Percentiles rank a stretch among this genome's conserved stretches.
These are phyloP conservation scores for Solanum hybrid DNA, from an alignment of 305 asterid species.

Conservation along the genomic window DNA sequence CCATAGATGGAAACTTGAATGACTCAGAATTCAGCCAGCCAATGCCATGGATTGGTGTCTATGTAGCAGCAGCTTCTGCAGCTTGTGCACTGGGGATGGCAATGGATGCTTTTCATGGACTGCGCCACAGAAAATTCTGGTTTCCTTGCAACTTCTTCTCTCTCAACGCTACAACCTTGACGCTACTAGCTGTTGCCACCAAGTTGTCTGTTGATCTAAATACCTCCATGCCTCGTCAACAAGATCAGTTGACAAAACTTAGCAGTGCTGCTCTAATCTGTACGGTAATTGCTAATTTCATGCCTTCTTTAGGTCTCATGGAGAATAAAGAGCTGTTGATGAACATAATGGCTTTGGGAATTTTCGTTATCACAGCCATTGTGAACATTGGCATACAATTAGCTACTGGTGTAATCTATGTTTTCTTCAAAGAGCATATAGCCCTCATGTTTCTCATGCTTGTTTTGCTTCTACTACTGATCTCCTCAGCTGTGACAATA, in stretches of 20 bases:
- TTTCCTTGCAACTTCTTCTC: slow-evolving; percentile 59
- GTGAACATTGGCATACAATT: slow-evolving; percentile 62
- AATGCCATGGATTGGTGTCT: slow-evolving; percentile 69
- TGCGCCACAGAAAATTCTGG: slow-evolving; percentile 39
- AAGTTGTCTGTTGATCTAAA: slow-evolving; percentile 59
- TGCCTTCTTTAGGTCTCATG: slow-evolving; percentile 73
- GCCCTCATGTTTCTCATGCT: slow-evolving; percentile 41
- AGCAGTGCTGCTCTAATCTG: slow-evolving; percentile 62
- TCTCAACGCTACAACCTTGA: slow-evolving; percentile 56
- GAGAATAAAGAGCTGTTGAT: slow-evolving; percentile 50
- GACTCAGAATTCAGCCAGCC: slow-evolving; percentile 56
- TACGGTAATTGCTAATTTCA: slow-evolving; percentile 48
- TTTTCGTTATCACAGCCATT: slow-evolving; percentile 52
- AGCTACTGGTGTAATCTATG: slow-evolving; percentile 64
- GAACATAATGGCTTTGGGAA: slow-evolving; percentile 58
- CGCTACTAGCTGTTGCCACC: slow-evolving; percentile 45
- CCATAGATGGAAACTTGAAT: slow-evolving; percentile 33
- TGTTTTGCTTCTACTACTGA: slow-evolving; percentile 29
- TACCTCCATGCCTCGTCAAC: slow-evolving; percentile 62
- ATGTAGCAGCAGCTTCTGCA: slow-evolving; percentile 50
- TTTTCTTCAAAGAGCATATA: slow-evolving; percentile 45
- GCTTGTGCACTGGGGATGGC: slow-evolving; percentile 53
- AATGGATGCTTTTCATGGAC: slow-evolving; percentile 37
- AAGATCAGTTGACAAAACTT: slow-evolving; percentile 67
- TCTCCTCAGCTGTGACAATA: slow-evolving; percentile 57